Percentiles rank a stretch among this genome's conserved stretches.
phyloP scores from a whole-genome alignment of 1,139 yeast genomes.

The Pneumocystis jirovecii region DNA sequence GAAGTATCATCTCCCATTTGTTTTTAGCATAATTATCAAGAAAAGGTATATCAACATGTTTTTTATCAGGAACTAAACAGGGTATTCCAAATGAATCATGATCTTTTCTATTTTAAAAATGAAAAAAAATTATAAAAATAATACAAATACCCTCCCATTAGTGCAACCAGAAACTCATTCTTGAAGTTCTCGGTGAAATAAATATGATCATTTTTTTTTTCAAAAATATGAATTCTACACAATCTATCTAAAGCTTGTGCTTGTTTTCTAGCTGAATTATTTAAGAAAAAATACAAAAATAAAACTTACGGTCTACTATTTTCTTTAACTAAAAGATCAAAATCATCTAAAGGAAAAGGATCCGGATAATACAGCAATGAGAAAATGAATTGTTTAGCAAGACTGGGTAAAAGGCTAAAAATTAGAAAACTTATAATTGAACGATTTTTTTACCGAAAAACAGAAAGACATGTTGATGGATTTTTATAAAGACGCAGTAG shows the following conservation, averaged over 20 bases:
- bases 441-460: constrained; percentile 19
- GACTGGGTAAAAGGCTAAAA: constrained; percentile 68
- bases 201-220: constrained; percentile 25
- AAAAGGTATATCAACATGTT: constrained; percentile 45
- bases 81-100: constrained; percentile 43
- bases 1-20: constrained; percentile 90
- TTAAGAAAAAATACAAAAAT: neutral
- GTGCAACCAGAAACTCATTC: constrained; percentile 59
- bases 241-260: constrained; percentile 68
- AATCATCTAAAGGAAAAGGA: constrained; percentile 49
- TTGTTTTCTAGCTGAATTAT: constrained; percentile 3
- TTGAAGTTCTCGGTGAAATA: constrained; percentile 62
- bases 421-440: neutral
- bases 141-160: constrained; percentile 55
- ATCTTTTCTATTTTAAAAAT: constrained; percentile 22
- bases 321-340: constrained; percentile 62
- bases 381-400: constrained; percentile 82
- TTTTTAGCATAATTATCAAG: constrained; percentile 67
- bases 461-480: constrained; percentile 90
- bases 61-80: constrained; percentile 35
- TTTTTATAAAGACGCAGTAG: constrained; percentile 60
- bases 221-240: constrained; percentile 44
- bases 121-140: neutral
- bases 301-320: constrained; percentile 28
- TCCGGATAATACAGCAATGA: constrained; percentile 70